Percentiles rank a stretch among this genome's conserved stretches.
Conservation (phyloP, 139 green algal species). For the Ettlia oleoabundans region DNA sequence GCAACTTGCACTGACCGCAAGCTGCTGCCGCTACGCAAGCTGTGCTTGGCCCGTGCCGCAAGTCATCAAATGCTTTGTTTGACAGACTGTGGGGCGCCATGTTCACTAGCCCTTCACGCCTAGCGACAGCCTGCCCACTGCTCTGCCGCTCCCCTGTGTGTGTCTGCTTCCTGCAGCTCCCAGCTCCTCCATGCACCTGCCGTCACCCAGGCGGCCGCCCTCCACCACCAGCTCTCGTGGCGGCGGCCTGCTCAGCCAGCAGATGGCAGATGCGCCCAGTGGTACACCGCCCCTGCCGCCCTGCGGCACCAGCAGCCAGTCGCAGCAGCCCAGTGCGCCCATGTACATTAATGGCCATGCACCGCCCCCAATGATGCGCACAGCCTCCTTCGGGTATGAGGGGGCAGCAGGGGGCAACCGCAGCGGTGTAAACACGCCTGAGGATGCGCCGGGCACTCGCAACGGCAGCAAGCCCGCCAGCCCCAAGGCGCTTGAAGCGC, state of each 20-base stretch:
- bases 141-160: not conserved
- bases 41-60: no score
- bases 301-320: not conserved
- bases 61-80: no score
- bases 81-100: no score
- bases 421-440: not conserved
- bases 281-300: not conserved
- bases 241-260: slow-evolving; percentile 38
- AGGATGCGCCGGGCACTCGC: slow-evolving; percentile 5
- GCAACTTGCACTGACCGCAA: not conserved
- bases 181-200: not conserved
- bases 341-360: slow-evolving; percentile 20
- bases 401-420: not conserved
- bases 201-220: not conserved
- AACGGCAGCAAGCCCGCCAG: slow-evolving; percentile 21
- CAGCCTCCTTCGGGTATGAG: not conserved
- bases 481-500: slow-evolving; percentile 19
- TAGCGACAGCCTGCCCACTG: not conserved
- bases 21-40: no score
- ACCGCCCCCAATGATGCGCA: not conserved
- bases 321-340: not conserved
- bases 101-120: no score
- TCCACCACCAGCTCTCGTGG: not conserved
- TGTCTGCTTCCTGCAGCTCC: not conserved
- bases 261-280: slow-evolving; percentile 17